These are phyloP conservation scores for Catharanthus roseus DNA, from an alignment of 257 asterid genomes.

Conservation along the genomic window DNA sequence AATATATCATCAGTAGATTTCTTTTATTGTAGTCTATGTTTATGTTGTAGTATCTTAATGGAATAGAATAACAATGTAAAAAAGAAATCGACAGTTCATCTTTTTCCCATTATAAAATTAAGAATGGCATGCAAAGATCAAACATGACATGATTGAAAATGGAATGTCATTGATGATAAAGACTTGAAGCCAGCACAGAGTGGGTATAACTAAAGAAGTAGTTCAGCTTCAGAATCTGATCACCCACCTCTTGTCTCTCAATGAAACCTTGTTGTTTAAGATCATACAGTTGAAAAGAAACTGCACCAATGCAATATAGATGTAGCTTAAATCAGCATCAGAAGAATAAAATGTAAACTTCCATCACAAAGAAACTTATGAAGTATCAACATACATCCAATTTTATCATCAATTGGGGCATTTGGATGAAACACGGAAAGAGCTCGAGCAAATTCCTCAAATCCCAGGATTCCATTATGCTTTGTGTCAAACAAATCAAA, in stretches of 20 bases:
- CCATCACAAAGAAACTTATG: background rate
- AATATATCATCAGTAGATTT: background rate
- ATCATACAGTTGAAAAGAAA: constrained; percentile 96
- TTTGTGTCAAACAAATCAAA: constrained; percentile 95
- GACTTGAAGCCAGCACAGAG: too few species aligned
- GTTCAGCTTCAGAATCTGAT: background rate
- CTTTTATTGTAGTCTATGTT: background rate
- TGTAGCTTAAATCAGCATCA: background rate
- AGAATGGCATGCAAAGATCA: background rate
- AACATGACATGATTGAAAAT: background rate
- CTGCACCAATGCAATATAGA: constrained; percentile 37
- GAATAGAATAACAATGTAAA: background rate
- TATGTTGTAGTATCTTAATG: background rate
- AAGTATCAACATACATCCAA: constrained; percentile 57
- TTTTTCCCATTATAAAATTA: background rate
- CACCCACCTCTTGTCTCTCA: constrained; percentile 91
- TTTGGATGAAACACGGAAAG: constrained; percentile 98
- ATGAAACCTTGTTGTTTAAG: constrained; percentile 99
- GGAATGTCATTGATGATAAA: background rate
- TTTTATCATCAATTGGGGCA: constrained; percentile 95
- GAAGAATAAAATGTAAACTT: background rate
- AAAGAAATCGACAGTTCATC: background rate
- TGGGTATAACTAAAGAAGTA: background rate
- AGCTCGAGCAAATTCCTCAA: constrained; percentile 97
- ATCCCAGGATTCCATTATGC: constrained; percentile 95